Base-by-base conservation (phyloP, 1,284 basidiomycete genomes). In the Naganishia albida region DNA sequence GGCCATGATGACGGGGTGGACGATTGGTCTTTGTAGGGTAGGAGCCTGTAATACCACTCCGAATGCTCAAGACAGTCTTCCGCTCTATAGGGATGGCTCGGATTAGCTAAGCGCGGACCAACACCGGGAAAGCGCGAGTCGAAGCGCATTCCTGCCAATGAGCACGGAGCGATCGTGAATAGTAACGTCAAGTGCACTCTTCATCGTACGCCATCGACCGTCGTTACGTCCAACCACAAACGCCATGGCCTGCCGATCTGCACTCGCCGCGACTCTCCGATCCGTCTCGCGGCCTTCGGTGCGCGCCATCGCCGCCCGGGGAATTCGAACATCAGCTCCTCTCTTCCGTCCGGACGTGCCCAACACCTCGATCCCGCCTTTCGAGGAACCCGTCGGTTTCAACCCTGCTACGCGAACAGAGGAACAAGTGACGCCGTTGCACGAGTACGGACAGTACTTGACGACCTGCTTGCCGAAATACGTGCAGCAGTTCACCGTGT, bases 401-500 rank as follows among this genome's bases (percentile, higher is more conserved):
- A 93, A 96, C 80, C 89, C 88, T 10, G 84, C 90, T 25, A 80
- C 88, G 42, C 84, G 85, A 75, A 86, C 88, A 73, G 85, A 86
- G 8, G 83, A 86, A 71, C 83, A 88, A 53, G 86, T 88, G 26
- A 86, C 89, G 73, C 83, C 85, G 39, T 82, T 95, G 51, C 93
- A 96, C 79, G 86, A 86, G 53, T 96, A 91, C 74, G 93, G 91
- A 72, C 90, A 92, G 68, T 95, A 95, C 80, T 82, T 96, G 72
- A 87, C 85, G 62, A 90, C 93, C 75, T 91, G 89, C 74, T 85
- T 97, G 26, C 93, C 93, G 65, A 96, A 94, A 82, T 94, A 87
- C 82, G 85, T 97, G 75, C 93, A 97, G 80, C 93, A 97, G 80
- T 96, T 94, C 84, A 92, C 90, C n/a, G 90, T 97, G 54, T 87